Evolutionary conservation across 139 green algal species (phyloP).

Genomic region (Medakamo hakoo): DNA sequence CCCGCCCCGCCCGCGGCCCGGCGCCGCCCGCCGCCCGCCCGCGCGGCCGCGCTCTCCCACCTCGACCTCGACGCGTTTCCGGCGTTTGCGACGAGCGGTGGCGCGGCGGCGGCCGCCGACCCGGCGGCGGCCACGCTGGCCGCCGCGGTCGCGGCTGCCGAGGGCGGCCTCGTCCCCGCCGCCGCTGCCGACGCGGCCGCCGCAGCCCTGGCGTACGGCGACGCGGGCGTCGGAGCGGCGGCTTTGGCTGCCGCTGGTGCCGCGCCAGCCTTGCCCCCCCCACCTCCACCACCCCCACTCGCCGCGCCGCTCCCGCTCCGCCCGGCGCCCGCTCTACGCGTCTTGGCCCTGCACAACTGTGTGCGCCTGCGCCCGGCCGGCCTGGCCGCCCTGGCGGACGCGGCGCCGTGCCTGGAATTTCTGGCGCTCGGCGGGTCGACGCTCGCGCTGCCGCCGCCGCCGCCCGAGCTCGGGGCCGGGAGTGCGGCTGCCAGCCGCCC

Average conservation of each 20-base stretch:
- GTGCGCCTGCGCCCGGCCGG: slow-evolving; percentile 7
- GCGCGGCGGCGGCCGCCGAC: not conserved
- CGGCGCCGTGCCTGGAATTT: slow-evolving; percentile 31
- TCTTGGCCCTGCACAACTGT: slow-evolving; percentile 44
- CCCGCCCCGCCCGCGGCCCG: not conserved
- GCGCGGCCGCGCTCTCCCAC: slow-evolving; percentile 10
- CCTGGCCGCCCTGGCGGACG: slow-evolving; percentile 16
- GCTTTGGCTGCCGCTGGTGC: not conserved
- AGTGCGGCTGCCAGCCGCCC: no score
- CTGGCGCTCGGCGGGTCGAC: slow-evolving; percentile 38
- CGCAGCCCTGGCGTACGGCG: not conserved
- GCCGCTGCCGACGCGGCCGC: not conserved
- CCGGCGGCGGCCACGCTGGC: not conserved
- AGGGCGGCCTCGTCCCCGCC: no score
- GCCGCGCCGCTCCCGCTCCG: not conserved
- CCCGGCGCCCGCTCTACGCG: slow-evolving; percentile 7
- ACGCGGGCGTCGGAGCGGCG: not conserved
- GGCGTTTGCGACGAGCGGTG: no score
- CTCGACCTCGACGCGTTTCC: slow-evolving; percentile 7
- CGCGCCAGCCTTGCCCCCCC: not conserved
- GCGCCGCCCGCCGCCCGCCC: no score
- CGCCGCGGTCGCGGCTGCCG: not conserved
- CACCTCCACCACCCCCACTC: no score
- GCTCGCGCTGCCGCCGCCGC: slow-evolving; percentile 3
- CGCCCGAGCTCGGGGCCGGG: no score